A percentile compares a stretch with the other conserved stretches of the same genome.
Evolutionary conservation across 163 green algal species (phyloP).

Genomic region (Smithsoniella earleae): DNA sequence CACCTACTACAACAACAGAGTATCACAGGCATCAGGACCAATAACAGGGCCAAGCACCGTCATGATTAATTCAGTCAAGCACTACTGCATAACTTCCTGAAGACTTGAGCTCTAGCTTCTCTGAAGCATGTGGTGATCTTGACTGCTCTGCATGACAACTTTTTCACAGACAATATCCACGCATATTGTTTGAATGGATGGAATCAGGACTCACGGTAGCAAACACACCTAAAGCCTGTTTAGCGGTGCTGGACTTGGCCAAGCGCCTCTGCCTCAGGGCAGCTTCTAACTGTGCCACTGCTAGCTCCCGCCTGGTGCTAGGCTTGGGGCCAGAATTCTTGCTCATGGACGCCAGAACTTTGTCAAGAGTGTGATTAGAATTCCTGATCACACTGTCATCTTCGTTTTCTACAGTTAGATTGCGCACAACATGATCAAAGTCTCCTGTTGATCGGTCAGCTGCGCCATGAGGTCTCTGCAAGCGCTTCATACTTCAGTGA

Average conservation of each 20-base stretch:
- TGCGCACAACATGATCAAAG: constrained; percentile 78
- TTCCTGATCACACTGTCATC: constrained; percentile 33
- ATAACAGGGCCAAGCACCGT: too few relatives aligned
- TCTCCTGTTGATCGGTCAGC: constrained; percentile 33
- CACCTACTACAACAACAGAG: too few relatives aligned
- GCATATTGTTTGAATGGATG: too few relatives aligned
- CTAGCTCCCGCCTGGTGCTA: constrained; percentile 3
- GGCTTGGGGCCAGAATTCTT: neutral
- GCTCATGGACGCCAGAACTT: neutral
- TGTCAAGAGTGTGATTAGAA: constrained; percentile 24
- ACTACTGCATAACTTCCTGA: too few relatives aligned
- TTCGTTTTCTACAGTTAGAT: constrained; percentile 35
- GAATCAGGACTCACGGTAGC: too few relatives aligned
- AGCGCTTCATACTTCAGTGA: too few relatives aligned
- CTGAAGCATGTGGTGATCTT: too few relatives aligned
- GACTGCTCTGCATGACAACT: too few relatives aligned
- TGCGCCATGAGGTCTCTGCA: constrained; percentile 37
- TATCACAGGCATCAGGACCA: too few relatives aligned
- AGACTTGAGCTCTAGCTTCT: too few relatives aligned
- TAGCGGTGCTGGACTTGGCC: neutral
- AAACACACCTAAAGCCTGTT: neutral
- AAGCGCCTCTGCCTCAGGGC: constrained; percentile 2
- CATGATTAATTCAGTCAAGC: too few relatives aligned
- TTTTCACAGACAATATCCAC: too few relatives aligned
- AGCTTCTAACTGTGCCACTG: constrained; percentile 1